These are phyloP conservation scores for Cutaneotrichosporon mucoides DNA, from an alignment of 1,284 basidiomycete species.

Conservation along the genomic window DNA sequence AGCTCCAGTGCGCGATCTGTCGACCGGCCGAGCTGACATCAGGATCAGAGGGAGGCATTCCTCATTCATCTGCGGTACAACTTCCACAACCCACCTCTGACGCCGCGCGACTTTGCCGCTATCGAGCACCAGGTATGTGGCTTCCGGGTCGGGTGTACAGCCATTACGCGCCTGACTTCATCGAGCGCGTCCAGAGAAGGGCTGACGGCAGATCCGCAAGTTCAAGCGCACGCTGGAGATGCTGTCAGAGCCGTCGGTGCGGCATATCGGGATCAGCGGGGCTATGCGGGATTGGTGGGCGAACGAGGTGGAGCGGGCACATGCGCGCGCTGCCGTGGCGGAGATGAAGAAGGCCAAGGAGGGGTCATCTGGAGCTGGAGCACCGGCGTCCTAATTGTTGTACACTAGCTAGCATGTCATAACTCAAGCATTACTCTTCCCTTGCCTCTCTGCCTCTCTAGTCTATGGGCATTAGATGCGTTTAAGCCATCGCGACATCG, in stretches of 20 bases:
- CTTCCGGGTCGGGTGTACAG: not conserved
- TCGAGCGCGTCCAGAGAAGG: not conserved
- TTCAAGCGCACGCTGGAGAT: constrained; percentile 46
- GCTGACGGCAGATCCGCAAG: constrained; percentile 37
- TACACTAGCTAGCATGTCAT: constrained; percentile 7
- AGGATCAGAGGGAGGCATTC: constrained; percentile 30
- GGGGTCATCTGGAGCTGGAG: not conserved
- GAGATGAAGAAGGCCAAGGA: constrained; percentile 5
- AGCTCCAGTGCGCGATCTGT: constrained; percentile 4
- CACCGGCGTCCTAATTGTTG: constrained; percentile 1
- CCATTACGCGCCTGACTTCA: not conserved
- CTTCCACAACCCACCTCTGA: constrained; percentile 45
- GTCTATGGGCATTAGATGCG: too few species aligned
- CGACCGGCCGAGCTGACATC: not conserved
- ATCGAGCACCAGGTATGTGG: constrained; percentile 48
- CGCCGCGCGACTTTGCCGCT: constrained; percentile 45
- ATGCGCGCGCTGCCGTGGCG: constrained; percentile 14
- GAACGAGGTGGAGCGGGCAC: constrained; percentile 25
- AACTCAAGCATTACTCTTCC: constrained; percentile 1
- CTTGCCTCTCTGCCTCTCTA: constrained; percentile 38
- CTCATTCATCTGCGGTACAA: constrained; percentile 45
- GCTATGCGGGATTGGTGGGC: constrained; percentile 49
- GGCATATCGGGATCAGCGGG: constrained; percentile 35
- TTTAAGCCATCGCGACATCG: constrained; percentile 57
- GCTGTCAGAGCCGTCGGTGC: constrained; percentile 38